Evolutionary conservation across 441 rosid species (phyloP).

Genomic region (Croton setiger): DNA sequence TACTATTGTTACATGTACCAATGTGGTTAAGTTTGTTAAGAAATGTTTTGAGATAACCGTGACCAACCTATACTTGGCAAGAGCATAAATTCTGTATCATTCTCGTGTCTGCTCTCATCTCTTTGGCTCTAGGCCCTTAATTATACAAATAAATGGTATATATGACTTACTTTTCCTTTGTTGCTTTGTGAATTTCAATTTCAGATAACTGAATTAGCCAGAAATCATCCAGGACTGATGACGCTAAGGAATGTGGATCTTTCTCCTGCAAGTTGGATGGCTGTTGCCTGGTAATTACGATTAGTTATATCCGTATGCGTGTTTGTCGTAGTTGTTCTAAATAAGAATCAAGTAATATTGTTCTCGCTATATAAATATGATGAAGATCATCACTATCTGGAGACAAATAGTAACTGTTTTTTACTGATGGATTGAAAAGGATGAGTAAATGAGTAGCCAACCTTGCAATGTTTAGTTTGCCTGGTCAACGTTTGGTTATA

Average conservation of each 20-base stretch:
- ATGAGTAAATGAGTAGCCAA: neutral
- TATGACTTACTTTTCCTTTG: neutral
- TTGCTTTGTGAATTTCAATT: neutral
- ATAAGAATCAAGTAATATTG: no score
- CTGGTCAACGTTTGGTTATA: constrained; percentile 1
- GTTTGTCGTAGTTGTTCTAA: neutral
- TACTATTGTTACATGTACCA: no score
- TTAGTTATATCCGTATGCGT: neutral
- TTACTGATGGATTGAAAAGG: neutral
- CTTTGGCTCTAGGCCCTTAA: neutral
- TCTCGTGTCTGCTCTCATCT: neutral
- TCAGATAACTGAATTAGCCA: constrained; percentile 43
- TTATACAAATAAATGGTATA: neutral
- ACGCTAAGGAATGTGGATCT: constrained; percentile 64
- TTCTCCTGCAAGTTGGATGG: constrained; percentile 91
- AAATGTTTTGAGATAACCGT: no score
- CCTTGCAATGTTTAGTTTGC: neutral
- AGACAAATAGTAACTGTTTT: neutral
- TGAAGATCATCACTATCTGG: neutral
- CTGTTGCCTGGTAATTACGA: constrained; percentile 67
- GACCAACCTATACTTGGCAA: no score
- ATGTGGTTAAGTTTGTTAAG: no score
- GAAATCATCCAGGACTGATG: constrained; percentile 44
- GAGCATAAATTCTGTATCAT: neutral
- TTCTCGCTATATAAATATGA: no score